Conservation (phyloP, 306 rosid genomes). For the Quercus berberidifolia region DNA sequence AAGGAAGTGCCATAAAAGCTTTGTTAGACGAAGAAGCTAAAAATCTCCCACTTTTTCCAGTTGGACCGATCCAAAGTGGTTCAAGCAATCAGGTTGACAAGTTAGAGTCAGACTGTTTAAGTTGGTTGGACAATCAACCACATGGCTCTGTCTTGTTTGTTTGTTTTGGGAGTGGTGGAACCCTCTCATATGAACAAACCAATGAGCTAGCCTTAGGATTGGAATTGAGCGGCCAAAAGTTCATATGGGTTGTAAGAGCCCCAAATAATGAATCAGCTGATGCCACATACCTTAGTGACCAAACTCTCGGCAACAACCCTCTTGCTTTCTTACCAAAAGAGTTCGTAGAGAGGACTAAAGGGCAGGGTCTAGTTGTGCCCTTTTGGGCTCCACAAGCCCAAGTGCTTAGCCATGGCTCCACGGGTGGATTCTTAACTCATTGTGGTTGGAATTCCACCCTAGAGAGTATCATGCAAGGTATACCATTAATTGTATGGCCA, state of each 20-base stretch:
- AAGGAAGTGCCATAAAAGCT: too few species aligned
- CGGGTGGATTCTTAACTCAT: slow-evolving; percentile 28
- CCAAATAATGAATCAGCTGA: neutral
- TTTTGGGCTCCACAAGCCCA: slow-evolving; percentile 28
- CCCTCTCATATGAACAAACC: slow-evolving; percentile 23
- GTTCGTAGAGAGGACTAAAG: slow-evolving; percentile 22
- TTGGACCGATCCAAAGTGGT: slow-evolving; percentile 40
- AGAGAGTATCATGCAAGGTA: slow-evolving; percentile 16
- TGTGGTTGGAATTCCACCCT: slow-evolving; percentile 33
- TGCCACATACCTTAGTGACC: slow-evolving; percentile 8
- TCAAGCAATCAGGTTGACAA: slow-evolving; percentile 2
- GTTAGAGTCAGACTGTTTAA: neutral
- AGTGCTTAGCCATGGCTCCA: slow-evolving; percentile 17
- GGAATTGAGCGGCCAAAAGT: slow-evolving; percentile 11
- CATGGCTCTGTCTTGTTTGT: slow-evolving; percentile 13
- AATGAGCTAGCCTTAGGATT: slow-evolving; percentile 35
- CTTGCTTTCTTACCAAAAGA: slow-evolving; percentile 12
- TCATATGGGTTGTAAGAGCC: slow-evolving; percentile 29
- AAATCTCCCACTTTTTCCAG: slow-evolving; percentile 24
- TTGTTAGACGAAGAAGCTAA: neutral
- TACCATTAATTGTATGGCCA: slow-evolving; percentile 30
- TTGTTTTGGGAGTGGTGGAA: slow-evolving; percentile 42
- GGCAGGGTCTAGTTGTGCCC: slow-evolving; percentile 20
- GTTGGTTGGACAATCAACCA: slow-evolving; percentile 29
- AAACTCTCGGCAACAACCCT: neutral